Base-by-base conservation (phyloP, 1,284 basidiomycete genomes). In the Ceratobasidium sp. region DNA sequence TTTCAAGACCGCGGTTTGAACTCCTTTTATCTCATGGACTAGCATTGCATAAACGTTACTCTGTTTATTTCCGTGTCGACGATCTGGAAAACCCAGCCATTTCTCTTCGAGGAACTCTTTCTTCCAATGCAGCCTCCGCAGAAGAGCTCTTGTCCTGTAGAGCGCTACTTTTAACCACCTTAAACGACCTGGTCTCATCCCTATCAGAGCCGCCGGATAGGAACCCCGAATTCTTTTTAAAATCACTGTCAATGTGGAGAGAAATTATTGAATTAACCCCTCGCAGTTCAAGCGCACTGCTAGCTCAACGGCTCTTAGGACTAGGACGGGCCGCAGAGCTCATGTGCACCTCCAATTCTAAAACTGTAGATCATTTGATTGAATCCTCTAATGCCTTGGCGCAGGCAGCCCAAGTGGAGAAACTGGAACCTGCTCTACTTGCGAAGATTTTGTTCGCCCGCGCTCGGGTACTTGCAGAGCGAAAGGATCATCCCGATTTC, bases 391-490 rank as follows among this genome's bases (percentile, higher is more conserved):
- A 54, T n/a, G 26, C 2, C n/a, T 56, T 54, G 17, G 1, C 17
- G 10, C 10, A 33, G 15, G 66, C 51, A 10, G 47, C 64, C 3
- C 15, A n/a, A n/a, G 31, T 66, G 45, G 28, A n/a, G 35, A 35
- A 17, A n/a, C n/a, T n/a, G 6, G 28, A 33, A 5, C 26, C 64
- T 0, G 5, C 28, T 49, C 64, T 66, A 11, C 31, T 47, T 7
- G 66, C 51, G 13, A 47, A 54, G 13, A 56, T 68, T n/a, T 47
- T 51, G 8, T 68, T 68, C 49, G 23, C 28, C n/a, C 66, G 49
- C 42, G 56, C 56, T 5, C 56, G 56, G 0, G 28, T 58, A 33
- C 56, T 58, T 0, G 56, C 1, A 58, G 17, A 58, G 5, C 56
- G 56, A 31, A 58, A 20, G 33, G 56, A 58, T 31, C 56, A 58